A percentile compares a stretch with the other conserved stretches of the same genome.
phyloP scores from a whole-genome alignment of 106 monocot species.

The Vanilla planifolia region DNA sequence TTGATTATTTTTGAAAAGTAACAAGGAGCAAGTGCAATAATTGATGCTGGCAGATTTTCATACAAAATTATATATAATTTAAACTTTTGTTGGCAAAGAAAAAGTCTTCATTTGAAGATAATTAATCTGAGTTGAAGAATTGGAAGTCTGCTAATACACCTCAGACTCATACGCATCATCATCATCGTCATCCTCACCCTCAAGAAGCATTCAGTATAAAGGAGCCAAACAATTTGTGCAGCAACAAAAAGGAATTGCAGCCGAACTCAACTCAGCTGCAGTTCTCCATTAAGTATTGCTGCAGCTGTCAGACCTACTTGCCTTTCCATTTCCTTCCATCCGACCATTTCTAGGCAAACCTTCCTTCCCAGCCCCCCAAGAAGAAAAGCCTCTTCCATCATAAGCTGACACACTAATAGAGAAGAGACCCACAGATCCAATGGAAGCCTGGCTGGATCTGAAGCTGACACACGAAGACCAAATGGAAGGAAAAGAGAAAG shows the following conservation, averaged over 20 bases:
- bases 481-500: background rate
- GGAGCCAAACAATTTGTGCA: too few species aligned
- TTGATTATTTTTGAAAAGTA: too few species aligned
- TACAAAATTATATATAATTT: too few species aligned
- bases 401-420: background rate
- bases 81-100: too few species aligned
- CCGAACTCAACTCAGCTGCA: background rate
- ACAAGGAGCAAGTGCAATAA: too few species aligned
- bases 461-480: background rate
- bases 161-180: too few species aligned
- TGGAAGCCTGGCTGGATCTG: background rate
- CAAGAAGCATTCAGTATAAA: too few species aligned
- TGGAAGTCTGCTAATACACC: too few species aligned
- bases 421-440: background rate
- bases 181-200: too few species aligned
- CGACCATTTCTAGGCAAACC: background rate
- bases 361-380: background rate
- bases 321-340: background rate
- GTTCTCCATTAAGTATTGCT: background rate
- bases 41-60: too few species aligned
- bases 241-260: background rate
- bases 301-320: background rate
- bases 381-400: background rate
- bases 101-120: too few species aligned
- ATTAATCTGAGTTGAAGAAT: too few species aligned